Evolutionary conservation across 768 basidiomycete species (phyloP).

Genomic region (Daedaleopsis sinensis): DNA sequence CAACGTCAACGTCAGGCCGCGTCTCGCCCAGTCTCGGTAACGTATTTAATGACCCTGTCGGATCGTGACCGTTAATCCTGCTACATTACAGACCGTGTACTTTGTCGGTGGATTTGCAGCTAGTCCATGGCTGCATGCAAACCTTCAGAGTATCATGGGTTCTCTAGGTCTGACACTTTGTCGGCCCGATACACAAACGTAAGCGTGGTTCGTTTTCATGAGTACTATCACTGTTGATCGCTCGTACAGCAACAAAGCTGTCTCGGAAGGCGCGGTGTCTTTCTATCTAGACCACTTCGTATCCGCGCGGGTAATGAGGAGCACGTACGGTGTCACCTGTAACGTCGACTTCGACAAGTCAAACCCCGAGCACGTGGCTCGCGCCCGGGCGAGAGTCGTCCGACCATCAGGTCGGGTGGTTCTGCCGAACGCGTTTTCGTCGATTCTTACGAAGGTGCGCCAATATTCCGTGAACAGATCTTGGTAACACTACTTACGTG

Average conservation of each 20-base stretch:
- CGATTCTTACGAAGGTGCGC: conserved; percentile 33
- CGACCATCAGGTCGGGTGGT: conserved; percentile 29
- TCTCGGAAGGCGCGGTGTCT: conserved; percentile 53
- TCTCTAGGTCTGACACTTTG: conserved; percentile 60
- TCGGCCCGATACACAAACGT: conserved; percentile 81
- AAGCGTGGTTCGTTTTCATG: background rate
- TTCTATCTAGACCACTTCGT: conserved; percentile 52
- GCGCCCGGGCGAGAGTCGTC: conserved; percentile 35
- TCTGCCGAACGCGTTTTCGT: conserved; percentile 13
- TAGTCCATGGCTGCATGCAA: conserved; percentile 75
- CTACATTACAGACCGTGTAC: conserved; percentile 64
- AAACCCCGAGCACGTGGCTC: conserved; percentile 43
- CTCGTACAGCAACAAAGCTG: conserved; percentile 46
- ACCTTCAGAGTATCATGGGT: conserved; percentile 65
- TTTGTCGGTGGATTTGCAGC: conserved; percentile 84
- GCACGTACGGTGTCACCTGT: conserved; percentile 51
- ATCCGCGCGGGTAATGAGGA: conserved; percentile 47
- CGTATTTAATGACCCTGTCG: background rate
- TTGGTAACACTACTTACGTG: background rate
- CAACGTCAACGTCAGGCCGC: conserved; percentile 14
- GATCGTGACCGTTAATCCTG: background rate
- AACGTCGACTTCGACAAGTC: conserved; percentile 36
- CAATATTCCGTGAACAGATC: background rate
- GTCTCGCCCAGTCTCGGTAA: conserved; percentile 6
- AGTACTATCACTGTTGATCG: background rate